A percentile compares a stretch with the other conserved stretches of the same genome.
These are phyloP conservation scores for Sorghum bicolor DNA, from an alignment of 176 grass and related monocot genomes.

Conservation along the genomic window Sorghum_bicolor_NCBIv3 NC_012870.2:27202001-27202500, in stretches of 20 bases:
- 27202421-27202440: neutral
- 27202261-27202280: neutral
- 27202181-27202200: neutral
- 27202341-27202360: neutral
- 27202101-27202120: neutral
- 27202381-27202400: neutral
- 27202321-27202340: neutral
- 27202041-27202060: neutral
- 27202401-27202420: neutral
- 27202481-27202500: conserved; percentile 12
- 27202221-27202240: conserved; percentile 16
- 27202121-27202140: conserved; percentile 1
- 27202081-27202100: neutral
- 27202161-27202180: neutral
- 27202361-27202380: neutral
- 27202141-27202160: neutral
- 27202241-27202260: neutral
- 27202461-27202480: conserved; percentile 16
- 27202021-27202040: conserved; percentile 70
- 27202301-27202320: neutral
- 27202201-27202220: conserved; percentile 9
- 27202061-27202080: neutral
- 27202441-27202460: conserved; percentile 5
- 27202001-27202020: conserved; percentile 84
- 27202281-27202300: neutral